Evolutionary conservation across 768 basidiomycete genomes (phyloP).

Genomic region (Termitomyces sp.): DNA sequence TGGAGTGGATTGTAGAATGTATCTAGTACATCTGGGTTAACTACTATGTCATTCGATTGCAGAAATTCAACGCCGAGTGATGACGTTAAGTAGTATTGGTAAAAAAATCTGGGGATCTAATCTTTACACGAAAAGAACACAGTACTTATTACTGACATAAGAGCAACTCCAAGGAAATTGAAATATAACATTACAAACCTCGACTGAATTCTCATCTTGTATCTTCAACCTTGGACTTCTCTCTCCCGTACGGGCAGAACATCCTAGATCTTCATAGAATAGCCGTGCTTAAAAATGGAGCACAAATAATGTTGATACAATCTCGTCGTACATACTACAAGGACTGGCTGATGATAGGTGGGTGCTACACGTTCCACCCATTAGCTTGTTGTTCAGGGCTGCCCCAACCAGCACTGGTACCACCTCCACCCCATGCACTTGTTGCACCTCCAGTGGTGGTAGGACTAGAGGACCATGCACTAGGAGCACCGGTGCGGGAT

Average conservation of each 20-base stretch:
- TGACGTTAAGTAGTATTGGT: no score
- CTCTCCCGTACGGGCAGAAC: no score
- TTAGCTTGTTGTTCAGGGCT: conserved; percentile 47
- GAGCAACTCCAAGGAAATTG: no score
- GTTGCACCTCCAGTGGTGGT: conserved; percentile 16
- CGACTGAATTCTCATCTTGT: no score
- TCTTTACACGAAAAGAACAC: no score
- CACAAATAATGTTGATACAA: not conserved
- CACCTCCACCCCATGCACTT: conserved; percentile 34
- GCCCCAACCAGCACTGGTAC: conserved; percentile 41
- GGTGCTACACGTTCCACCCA: conserved; percentile 48
- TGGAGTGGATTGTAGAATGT: not conserved
- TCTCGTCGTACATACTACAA: not conserved
- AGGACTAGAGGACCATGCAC: conserved; percentile 22
- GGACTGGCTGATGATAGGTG: no score
- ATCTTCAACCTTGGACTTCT: no score
- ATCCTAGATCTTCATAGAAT: not conserved
- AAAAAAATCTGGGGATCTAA: no score
- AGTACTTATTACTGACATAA: no score
- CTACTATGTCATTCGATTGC: no score
- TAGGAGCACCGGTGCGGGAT: conserved; percentile 24
- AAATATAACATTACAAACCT: no score
- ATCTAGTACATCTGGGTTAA: not conserved
- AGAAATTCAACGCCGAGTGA: no score
- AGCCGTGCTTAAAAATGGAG: not conserved